These are phyloP conservation scores for Picochlorum costavermella DNA, from an alignment of 139 green algal species.

Conservation along the genomic window DNA sequence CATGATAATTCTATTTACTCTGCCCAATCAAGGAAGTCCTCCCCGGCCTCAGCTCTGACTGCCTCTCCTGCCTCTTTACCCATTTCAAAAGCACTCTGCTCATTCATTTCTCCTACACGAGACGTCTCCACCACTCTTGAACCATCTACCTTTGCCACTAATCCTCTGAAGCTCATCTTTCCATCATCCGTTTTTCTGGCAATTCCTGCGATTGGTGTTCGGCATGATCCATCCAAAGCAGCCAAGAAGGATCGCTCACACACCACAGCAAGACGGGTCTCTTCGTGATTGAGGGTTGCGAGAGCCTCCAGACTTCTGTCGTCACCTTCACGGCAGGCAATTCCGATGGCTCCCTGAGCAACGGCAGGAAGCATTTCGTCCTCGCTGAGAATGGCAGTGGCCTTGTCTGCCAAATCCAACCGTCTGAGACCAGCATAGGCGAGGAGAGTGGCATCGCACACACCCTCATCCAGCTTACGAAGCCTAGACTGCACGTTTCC, in stretches of 20 bases:
- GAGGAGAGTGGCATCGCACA: constrained; percentile 85
- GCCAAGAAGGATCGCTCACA: constrained; percentile 92
- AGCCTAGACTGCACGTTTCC: constrained; percentile 96
- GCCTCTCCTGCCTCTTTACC: constrained; percentile 69
- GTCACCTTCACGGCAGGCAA: constrained; percentile 88
- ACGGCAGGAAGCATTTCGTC: constrained; percentile 42
- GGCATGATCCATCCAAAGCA: constrained; percentile 94
- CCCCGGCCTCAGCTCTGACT: constrained; percentile 66
- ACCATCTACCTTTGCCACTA: constrained; percentile 85
- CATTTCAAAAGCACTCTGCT: constrained; percentile 43
- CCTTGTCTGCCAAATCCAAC: constrained; percentile 88
- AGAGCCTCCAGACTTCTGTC: constrained; percentile 54
- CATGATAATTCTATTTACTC: constrained; percentile 1
- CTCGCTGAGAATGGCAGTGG: constrained; percentile 72
- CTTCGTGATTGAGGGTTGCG: constrained; percentile 91
- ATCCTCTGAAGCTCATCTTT: constrained; percentile 75
- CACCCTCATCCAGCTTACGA: constrained; percentile 91
- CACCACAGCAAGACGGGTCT: constrained; percentile 87
- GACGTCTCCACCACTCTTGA: constrained; percentile 64
- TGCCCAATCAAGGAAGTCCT: constrained; percentile 76
- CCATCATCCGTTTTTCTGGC: constrained; percentile 40
- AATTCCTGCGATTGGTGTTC: constrained; percentile 92
- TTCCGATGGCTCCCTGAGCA: constrained; percentile 91
- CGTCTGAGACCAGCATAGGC: constrained; percentile 92
- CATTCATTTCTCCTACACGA: constrained; percentile 35